Base-by-base conservation (phyloP, 768 basidiomycete genomes). In the Mycena epipterygia region DNA sequence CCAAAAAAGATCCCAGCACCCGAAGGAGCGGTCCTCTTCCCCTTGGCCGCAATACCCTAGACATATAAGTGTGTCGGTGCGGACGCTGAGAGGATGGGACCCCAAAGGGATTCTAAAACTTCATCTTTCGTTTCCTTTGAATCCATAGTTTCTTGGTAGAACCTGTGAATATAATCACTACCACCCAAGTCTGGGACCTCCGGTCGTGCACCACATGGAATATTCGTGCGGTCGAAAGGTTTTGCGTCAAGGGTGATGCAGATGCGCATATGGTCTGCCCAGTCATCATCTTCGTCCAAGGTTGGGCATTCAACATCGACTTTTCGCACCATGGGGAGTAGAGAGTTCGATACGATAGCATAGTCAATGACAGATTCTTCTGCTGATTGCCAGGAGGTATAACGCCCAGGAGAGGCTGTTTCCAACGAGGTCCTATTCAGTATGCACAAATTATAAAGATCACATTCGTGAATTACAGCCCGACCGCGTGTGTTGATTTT, bases 261-360 rank as follows among this genome's bases (percentile, higher is more conserved):
- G 12, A 64, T 64, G 16, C 62, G 62, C 29, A 41, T 39, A 33
- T 64, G 62, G 23, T 63, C 49, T 5, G 61, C 46, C 61, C 61
- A 63, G 33, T 63, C 61, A 14, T 63, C 61, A 21, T 49, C 37
- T 16, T 46, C n/a, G 21, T 64, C 35, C 2, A 17, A n/a, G 7
- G 49, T 44, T 32, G 62, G 62, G 5, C 12, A 12, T 21, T 64
- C 62, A 14, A 64, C 49, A 25, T 64, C 49, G 19, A 64, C 41
- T 25, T 49, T 25, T n/a, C 49, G 42, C 6, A 62, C 37, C 33
- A 44, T 8, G 14, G 42, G 42, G 21, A 44, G 42, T n/a, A 44
- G 6, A 44, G n/a, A n/a, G n/a, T n/a, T n/a, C n/a, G 57, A 58
- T 9, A 58, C 41, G 16, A 58, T 58, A 2, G 39, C 57, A n/a